Base-by-base conservation (phyloP, 768 basidiomycete genomes). In the Phylloporus sp. region DNA sequence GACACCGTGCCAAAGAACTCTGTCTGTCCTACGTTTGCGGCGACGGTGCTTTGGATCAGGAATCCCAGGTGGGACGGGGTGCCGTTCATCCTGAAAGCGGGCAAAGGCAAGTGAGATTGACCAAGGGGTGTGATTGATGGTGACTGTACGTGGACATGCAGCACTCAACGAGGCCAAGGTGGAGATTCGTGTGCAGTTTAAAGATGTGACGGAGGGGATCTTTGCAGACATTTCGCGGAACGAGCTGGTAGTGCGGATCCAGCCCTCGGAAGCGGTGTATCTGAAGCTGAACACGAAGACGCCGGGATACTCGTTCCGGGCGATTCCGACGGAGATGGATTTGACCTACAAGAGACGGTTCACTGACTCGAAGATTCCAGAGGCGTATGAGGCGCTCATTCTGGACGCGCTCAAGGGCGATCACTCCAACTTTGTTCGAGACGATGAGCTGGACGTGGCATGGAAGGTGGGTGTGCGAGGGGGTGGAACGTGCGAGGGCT, bases 21-120 rank as follows among this genome's bases (percentile, higher is more conserved):
- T 20, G 78, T 81, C 34, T 96, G 93, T 71, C 95, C 96, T 7
- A 99, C 95, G 5, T 99, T 84, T 60, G 94, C 95, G 38, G 91
- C 91, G 7, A 82, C 83, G 40, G 87, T 86, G 11, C 75, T 98
- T 20, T 87, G 82, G 81, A 90, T 99, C 66, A 78, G 96, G 71
- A 96, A 92, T 66, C 92, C 90, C 1, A 76, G 96, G 50, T 99
- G 95, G 95, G 95, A 98, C 66, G 95, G 95, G 48, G 95, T 99
- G 6, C 96, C 95, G 0, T 99, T 98, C 73, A 92, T 98, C 61
- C 76, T 99, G 56, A 97, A 94, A 71, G 96, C 95, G 20, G 95
- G 95, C 42, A 99, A 99, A 79, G 94, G 93, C 88, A 57, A 49
- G 76, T 64, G 46, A 9, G 29, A 15, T n/a, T 14, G 38, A 41